phyloP scores from a whole-genome alignment of 768 basidiomycete genomes.

The Gelatoporia subvermispora region DNA sequence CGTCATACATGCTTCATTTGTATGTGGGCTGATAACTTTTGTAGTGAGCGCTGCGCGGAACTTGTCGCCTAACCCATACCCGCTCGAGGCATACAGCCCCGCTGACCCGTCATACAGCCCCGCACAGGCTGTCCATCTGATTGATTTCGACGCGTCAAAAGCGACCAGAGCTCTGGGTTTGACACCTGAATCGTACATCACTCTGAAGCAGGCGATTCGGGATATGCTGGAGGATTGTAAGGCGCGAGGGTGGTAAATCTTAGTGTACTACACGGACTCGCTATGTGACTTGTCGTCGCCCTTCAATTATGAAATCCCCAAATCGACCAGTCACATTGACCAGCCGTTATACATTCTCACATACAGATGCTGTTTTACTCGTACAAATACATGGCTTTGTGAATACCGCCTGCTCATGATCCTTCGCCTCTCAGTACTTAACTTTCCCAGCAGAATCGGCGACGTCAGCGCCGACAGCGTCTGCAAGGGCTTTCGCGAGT shows the following conservation, averaged over 20 bases:
- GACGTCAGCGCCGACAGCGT: slow-evolving; percentile 19
- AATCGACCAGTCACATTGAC: no score
- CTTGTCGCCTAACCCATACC: slow-evolving; percentile 9
- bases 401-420: no score
- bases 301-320: no score
- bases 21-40: background rate
- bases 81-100: slow-evolving; percentile 5
- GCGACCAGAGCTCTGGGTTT: slow-evolving; percentile 36
- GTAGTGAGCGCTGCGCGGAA: slow-evolving; percentile 12
- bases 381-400: no score
- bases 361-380: no score
- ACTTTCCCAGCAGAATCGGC: no score
- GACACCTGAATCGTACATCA: slow-evolving; percentile 26
- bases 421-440: no score
- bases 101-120: slow-evolving; percentile 13
- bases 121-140: slow-evolving; percentile 19
- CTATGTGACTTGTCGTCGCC: no score
- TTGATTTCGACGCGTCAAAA: slow-evolving; percentile 28
- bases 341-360: no score
- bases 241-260: slow-evolving; percentile 29
- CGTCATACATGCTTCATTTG: background rate
- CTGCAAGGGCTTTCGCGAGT: slow-evolving; percentile 13
- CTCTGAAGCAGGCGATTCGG: slow-evolving; percentile 34
- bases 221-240: slow-evolving; percentile 41
- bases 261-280: no score